phyloP scores from a whole-genome alignment of 2,329 filamentous ascomycete species.

The Colletotrichum sp. region DNA sequence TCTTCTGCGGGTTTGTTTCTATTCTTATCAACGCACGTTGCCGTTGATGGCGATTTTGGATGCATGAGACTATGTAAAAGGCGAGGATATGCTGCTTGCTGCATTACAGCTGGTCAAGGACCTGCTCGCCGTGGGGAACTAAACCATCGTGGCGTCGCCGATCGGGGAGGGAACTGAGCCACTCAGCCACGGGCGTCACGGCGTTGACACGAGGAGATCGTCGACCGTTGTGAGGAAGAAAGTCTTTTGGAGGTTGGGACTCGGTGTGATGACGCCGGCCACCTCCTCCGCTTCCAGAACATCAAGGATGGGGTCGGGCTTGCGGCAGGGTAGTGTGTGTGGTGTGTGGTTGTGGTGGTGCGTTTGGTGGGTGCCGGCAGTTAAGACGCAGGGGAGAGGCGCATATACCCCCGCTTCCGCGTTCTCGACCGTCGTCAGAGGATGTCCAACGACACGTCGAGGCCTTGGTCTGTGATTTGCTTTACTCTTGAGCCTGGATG shows the following conservation, averaged over 20 bases:
- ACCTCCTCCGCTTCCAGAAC: background rate
- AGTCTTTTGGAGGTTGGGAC: background rate
- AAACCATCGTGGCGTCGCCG: background rate
- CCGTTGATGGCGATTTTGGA: background rate
- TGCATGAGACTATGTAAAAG: background rate
- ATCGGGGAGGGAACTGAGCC: background rate
- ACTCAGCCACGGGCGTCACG: background rate
- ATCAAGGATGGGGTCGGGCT: background rate
- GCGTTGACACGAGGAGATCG: background rate
- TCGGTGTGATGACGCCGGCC: conserved; percentile 2
- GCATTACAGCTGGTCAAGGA: background rate
- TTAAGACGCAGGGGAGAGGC: conserved; percentile 21
- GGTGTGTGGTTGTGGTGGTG: background rate
- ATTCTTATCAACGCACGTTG: background rate
- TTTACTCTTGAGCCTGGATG: background rate
- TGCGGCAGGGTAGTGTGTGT: background rate
- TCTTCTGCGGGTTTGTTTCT: background rate
- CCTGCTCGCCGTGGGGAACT: background rate
- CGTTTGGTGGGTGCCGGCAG: conserved; percentile 3
- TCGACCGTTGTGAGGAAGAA: background rate
- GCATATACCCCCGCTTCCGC: background rate
- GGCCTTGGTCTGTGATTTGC: background rate
- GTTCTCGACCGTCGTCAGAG: background rate
- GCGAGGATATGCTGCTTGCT: background rate
- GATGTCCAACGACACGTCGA: background rate